Conservation (phyloP, 208 protist genomes). For the Zelonia costaricensis region DNA sequence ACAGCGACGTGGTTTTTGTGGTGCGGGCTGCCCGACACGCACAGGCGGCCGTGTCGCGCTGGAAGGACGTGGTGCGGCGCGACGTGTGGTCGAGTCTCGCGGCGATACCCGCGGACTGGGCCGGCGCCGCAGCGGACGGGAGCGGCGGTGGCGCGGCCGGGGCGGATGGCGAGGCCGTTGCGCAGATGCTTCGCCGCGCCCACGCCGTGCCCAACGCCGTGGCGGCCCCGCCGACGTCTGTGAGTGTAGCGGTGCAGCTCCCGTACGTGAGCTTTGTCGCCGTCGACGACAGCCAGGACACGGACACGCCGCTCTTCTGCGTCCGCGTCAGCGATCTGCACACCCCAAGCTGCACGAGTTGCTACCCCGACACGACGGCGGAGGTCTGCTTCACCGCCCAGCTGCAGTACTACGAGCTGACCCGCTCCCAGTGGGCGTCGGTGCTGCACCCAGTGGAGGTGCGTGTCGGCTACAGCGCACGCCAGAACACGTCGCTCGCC, state of each 20-base stretch:
- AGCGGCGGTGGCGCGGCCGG: too few species aligned
- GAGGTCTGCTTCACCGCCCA: conserved; percentile 20
- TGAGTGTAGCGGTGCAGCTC: conserved; percentile 3
- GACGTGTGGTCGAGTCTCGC: conserved; percentile 20
- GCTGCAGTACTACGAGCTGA: conserved; percentile 24
- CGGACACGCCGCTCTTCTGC: conserved; percentile 26
- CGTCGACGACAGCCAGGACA: conserved; percentile 29
- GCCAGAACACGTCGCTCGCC: conserved; percentile 9
- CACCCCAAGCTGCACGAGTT: conserved; percentile 7
- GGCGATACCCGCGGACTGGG: conserved; percentile 8
- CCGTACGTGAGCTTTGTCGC: conserved; percentile 24
- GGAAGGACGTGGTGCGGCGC: conserved; percentile 22
- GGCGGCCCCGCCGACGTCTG: background rate
- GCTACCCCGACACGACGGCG: conserved; percentile 1
- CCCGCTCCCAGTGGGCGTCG: conserved; percentile 22
- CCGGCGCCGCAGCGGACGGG: background rate
- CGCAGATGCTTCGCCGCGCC: background rate
- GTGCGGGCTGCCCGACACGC: conserved; percentile 34
- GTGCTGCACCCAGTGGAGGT: conserved; percentile 22
- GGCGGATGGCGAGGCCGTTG: too few species aligned
- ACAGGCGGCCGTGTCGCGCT: conserved; percentile 26
- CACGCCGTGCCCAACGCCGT: background rate
- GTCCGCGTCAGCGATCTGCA: conserved; percentile 11
- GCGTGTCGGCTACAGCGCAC: conserved; percentile 6
- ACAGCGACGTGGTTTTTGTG: conserved; percentile 53